These are phyloP conservation scores for Jaltomata sinuosa DNA, from an alignment of 257 asterid species.

Conservation along the genomic window DNA sequence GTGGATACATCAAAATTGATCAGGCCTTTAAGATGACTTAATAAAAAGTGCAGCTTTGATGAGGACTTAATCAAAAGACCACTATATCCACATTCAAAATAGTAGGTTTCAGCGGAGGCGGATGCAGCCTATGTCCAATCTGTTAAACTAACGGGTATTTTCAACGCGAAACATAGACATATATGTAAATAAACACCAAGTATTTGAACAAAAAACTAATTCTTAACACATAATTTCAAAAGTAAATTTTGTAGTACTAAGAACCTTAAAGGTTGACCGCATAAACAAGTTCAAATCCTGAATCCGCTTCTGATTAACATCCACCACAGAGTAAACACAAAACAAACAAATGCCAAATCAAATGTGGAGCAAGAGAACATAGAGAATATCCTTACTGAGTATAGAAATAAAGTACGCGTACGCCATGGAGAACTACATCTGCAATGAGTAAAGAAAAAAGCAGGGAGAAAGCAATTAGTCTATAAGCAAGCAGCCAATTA, in stretches of 20 bases:
- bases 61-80: neutral
- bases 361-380: neutral
- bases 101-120: neutral
- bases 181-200: neutral
- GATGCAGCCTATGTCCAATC: neutral
- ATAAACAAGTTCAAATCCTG: neutral
- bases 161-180: neutral
- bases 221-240: neutral
- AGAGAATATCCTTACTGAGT: constrained; percentile 54
- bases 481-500: constrained; percentile 61
- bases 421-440: constrained; percentile 32
- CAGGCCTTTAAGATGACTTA: neutral
- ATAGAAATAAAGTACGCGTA: constrained; percentile 36
- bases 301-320: neutral
- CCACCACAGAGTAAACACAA: neutral
- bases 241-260: neutral
- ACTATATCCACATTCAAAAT: neutral
- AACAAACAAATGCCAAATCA: neutral
- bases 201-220: neutral
- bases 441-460: constrained; percentile 48
- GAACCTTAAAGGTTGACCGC: neutral
- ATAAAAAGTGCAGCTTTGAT: neutral
- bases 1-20: neutral
- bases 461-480: constrained; percentile 45
- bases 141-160: neutral